phyloP scores from a whole-genome alignment of 2,329 filamentous ascomycete genomes.

The Fusarium sp. region DNA sequence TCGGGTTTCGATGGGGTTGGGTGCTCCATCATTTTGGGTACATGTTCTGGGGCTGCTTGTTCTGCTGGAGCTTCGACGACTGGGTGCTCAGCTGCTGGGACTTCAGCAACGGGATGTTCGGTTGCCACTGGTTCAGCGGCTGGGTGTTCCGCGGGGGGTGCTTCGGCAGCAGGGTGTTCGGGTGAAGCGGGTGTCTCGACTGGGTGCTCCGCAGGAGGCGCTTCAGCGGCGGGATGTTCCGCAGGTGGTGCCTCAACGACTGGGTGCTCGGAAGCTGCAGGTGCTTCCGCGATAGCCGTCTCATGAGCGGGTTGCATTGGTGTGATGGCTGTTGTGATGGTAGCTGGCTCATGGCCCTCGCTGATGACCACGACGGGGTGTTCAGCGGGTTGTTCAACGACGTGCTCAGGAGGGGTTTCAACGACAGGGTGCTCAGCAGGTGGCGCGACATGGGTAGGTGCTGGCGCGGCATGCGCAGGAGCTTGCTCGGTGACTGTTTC shows the following conservation, averaged over 20 bases:
- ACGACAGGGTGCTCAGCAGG: not conserved
- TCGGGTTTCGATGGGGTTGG: not conserved
- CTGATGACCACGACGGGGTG: not conserved
- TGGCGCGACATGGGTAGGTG: not conserved
- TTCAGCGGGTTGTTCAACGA: not conserved
- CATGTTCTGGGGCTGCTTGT: not conserved
- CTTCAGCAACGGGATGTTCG: not conserved
- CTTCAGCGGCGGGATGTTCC: not conserved
- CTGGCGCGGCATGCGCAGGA: not conserved
- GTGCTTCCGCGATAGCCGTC: not conserved
- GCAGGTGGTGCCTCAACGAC: not conserved
- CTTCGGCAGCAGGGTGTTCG: not conserved
- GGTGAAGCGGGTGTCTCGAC: not conserved
- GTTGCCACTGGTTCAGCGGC: not conserved
- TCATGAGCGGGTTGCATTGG: not conserved
- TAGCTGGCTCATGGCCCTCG: not conserved
- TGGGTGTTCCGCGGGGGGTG: not conserved
- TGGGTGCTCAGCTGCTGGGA: not conserved
- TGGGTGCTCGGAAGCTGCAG: not conserved
- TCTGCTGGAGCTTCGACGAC: not conserved
- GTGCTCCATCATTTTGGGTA: not conserved
- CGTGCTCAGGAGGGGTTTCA: not conserved
- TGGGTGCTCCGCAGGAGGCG: not conserved
- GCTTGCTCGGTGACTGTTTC: slow-evolving; percentile 13
- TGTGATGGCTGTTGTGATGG: not conserved